Base-by-base conservation (phyloP, 139 green algal species). In the Closterium sp. region DNA sequence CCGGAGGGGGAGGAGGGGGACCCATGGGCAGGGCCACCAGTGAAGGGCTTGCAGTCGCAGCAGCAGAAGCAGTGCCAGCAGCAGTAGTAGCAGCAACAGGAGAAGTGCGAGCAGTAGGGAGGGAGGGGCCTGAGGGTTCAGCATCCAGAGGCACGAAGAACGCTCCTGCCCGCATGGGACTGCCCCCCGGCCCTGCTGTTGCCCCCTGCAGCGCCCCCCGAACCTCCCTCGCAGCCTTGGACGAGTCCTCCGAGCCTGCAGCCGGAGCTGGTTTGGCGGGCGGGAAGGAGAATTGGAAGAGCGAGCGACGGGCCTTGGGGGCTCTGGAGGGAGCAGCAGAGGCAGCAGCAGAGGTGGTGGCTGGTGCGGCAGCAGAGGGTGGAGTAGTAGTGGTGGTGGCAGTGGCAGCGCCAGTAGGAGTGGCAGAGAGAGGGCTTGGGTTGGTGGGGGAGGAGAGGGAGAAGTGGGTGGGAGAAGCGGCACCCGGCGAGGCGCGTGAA, bases 371-470 rank as follows among this genome's bases (percentile, higher is more conserved):
- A 89, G 17, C 17, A 6, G 86, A 24, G 31, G 86, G 1, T 70
- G 86, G 17, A 24, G 11, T 70, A 34, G 86, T 17, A 24, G 86
- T 24, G 21, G 86, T 17, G 84, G 86, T 70, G 19, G 19, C 9
- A 89, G 86, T 24, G 11, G 88, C 28, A 91, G 88, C 1, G 88
- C 2, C 19, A 91, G 88, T 88, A 9, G 87, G 0, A 91, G 88
- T 24, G 19, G 88, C 11, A 91, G 88, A 86, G 88, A 91, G 88
- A 91, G 88, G 88, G 88, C 29, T 31, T 31, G 88, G 88, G 88
- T 31, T 34, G 31, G 86, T 70, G 86, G 86, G 86, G 31, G 86
- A 89, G 31, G 86, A 89, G 21, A 34, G 86, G 19, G 86, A 89
- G 86, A 34, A 34, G 31, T 7, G 17, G 86, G 86, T 34, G 31